Evolutionary conservation across 768 basidiomycete species (phyloP).

Genomic region (Hypholoma sublateritium): DNA sequence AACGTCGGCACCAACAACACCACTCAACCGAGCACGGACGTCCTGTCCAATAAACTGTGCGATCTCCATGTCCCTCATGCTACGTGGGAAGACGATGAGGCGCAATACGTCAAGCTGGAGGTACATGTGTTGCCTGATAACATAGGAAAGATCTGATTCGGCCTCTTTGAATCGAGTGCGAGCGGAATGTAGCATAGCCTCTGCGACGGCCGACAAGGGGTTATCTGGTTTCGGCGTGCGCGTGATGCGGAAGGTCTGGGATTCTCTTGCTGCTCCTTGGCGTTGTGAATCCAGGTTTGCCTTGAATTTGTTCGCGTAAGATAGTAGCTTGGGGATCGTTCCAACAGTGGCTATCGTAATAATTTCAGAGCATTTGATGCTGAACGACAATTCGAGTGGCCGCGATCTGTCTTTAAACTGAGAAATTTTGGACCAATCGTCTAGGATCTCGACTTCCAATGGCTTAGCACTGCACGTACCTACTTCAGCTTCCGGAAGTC

Average conservation of each 20-base stretch:
- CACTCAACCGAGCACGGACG: conserved; percentile 69
- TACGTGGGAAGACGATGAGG: conserved; percentile 75
- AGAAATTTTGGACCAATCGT: conserved; percentile 73
- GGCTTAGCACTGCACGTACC: conserved; percentile 65
- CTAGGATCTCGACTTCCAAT: conserved; percentile 67
- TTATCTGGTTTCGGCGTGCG: conserved; percentile 76
- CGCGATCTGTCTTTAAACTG: conserved; percentile 39
- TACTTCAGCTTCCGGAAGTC: not conserved
- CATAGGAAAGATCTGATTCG: conserved; percentile 56
- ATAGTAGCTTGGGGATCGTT: conserved; percentile 75
- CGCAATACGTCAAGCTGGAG: conserved; percentile 65
- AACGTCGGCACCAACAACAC: conserved; percentile 52
- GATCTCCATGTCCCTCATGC: conserved; percentile 74
- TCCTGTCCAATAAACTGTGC: conserved; percentile 72
- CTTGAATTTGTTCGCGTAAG: conserved; percentile 73
- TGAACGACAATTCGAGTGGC: conserved; percentile 72
- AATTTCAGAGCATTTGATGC: conserved; percentile 68
- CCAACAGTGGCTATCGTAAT: conserved; percentile 67
- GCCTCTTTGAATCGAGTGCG: conserved; percentile 69
- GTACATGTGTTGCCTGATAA: conserved; percentile 73
- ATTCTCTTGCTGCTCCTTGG: conserved; percentile 77
- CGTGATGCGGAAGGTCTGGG: conserved; percentile 71
- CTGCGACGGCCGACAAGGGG: conserved; percentile 81
- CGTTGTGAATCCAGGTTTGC: conserved; percentile 71
- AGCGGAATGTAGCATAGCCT: conserved; percentile 79